Base-by-base conservation (phyloP, 2,329 filamentous ascomycete genomes). In the Metarhizium guizhouense region DNA sequence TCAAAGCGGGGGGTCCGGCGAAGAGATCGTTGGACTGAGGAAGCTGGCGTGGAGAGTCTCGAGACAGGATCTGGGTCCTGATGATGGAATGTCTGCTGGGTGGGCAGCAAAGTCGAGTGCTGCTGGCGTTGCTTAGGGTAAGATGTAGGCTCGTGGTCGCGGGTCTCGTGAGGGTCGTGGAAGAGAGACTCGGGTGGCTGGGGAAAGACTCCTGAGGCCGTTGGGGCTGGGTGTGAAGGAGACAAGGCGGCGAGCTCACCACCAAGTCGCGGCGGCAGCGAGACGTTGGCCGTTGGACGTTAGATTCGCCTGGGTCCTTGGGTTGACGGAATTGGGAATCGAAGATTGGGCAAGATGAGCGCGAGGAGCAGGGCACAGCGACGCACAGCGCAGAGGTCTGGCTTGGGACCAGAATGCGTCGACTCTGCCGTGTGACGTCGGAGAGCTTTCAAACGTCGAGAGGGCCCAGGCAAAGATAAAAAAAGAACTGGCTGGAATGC, bases 121-220 rank as follows among this genome's bases (percentile, higher is more conserved):
- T 58, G 72, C 72, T 75, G 74, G 68, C 72, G 74, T 74, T 75
- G 73, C 69, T 73, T 72, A 67, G 67, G 64, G 62, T 64, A 60
- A 58, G 70, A 67, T 66, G 72, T 71, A 42, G 40, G 30, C 20
- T 48, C 48, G 64, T 71, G 69, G 65, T 76, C 76, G 76, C 80
- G 67, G 70, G 64, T 71, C 67, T 80, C 77, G 80, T 80, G 71
- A 76, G 73, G 74, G 77, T 81, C 78, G 74, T 79, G 67, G 78
- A 68, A 68, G 62, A 66, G 64, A 50, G 67, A 64, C 60, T 70
- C 64, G 56, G 64, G 71, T 69, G 67, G 69, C 67, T 68, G 71
- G 63, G 74, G 73, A 25, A 54, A 73, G 68, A 73, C 74, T 71
- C 73, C 74, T 70, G 70, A 68, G 62, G 65, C 68, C 64, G 67